Percentiles rank a stretch among this genome's conserved stretches.
These are phyloP conservation scores for Aspergillus wentii DNA, from an alignment of 495 filamentous ascomycete genomes.

Conservation along the genomic window DNA sequence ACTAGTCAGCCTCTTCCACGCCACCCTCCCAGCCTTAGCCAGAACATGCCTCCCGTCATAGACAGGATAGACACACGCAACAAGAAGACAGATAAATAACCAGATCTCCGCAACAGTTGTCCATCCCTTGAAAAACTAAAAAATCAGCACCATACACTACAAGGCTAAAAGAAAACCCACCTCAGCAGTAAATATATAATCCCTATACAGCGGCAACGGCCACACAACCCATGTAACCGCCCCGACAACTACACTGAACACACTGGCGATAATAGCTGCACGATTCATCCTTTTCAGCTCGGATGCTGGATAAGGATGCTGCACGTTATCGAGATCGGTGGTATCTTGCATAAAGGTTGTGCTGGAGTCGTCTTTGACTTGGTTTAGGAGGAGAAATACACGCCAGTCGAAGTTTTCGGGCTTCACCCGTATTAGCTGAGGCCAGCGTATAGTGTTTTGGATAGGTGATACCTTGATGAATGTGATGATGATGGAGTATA, in stretches of 20 bases:
- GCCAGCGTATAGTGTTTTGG: too few relatives aligned
- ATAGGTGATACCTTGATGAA: too few relatives aligned
- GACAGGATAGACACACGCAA: slow-evolving; percentile 40
- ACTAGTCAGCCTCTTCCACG: too few relatives aligned
- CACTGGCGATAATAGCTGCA: slow-evolving; percentile 35
- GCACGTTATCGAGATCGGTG: slow-evolving; percentile 21
- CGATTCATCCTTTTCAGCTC: slow-evolving; percentile 26
- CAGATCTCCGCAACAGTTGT: slow-evolving; percentile 40
- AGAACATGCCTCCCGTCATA: slow-evolving; percentile 39
- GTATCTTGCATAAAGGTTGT: not conserved
- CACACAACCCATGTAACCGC: slow-evolving; percentile 36
- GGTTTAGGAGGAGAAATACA: slow-evolving; percentile 40
- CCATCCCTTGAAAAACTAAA: slow-evolving; percentile 44
- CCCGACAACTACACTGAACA: slow-evolving; percentile 33
- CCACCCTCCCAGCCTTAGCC: too few relatives aligned
- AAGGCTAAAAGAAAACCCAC: too few relatives aligned
- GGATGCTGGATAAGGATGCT: slow-evolving; percentile 28
- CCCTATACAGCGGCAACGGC: slow-evolving; percentile 40
- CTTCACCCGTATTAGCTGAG: too few relatives aligned
- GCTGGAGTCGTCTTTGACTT: slow-evolving; percentile 18
- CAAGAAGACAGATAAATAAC: slow-evolving; percentile 38
- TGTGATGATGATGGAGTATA: slow-evolving; percentile 39
- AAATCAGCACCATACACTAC: too few relatives aligned
- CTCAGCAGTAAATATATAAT: slow-evolving; percentile 42
- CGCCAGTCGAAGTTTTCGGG: slow-evolving; percentile 47